Evolutionary conservation across 202 grass and related monocot species (phyloP).

Genomic region (Schoenoplectus triqueter): DNA sequence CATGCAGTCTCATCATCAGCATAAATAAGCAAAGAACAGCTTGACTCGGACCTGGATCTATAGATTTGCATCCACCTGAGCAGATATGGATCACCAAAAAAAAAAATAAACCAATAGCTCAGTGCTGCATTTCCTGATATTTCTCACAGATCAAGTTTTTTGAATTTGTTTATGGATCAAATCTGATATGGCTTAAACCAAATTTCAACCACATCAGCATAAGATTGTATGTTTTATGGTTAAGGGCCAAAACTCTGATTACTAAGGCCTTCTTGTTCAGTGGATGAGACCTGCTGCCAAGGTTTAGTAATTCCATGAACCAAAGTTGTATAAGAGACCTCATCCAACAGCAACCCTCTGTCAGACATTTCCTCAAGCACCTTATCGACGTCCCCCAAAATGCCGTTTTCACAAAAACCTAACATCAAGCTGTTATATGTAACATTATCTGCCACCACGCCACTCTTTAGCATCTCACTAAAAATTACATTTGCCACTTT

Average conservation of each 20-base stretch:
- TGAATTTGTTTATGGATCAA: constrained; percentile 18
- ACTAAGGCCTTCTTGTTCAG: constrained; percentile 48
- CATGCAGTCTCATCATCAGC: not conserved
- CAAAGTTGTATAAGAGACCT: constrained; percentile 53
- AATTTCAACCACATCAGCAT: not conserved
- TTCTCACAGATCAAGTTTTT: constrained; percentile 17
- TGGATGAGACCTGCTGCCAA: constrained; percentile 44
- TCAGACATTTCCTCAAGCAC: constrained; percentile 50
- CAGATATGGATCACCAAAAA: not conserved
- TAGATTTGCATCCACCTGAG: not conserved
- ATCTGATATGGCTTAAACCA: not conserved
- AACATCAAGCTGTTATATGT: constrained; percentile 67
- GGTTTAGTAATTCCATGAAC: constrained; percentile 62
- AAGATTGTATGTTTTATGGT: not conserved
- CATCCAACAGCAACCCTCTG: constrained; percentile 49
- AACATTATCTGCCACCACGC: constrained; percentile 68
- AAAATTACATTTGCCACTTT: constrained; percentile 72
- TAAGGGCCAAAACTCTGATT: constrained; percentile 47
- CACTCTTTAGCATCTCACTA: constrained; percentile 68
- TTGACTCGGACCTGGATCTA: constrained; percentile 1
- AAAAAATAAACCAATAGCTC: constrained; percentile 2
- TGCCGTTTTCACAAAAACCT: constrained; percentile 52
- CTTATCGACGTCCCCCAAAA: constrained; percentile 51
- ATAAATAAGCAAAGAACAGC: not conserved
- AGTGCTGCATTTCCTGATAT: not conserved